Percentiles rank a stretch among this genome's conserved stretches.
Evolutionary conservation across 306 rosid species (phyloP).

Genomic region (Potentilla sterilis): DNA sequence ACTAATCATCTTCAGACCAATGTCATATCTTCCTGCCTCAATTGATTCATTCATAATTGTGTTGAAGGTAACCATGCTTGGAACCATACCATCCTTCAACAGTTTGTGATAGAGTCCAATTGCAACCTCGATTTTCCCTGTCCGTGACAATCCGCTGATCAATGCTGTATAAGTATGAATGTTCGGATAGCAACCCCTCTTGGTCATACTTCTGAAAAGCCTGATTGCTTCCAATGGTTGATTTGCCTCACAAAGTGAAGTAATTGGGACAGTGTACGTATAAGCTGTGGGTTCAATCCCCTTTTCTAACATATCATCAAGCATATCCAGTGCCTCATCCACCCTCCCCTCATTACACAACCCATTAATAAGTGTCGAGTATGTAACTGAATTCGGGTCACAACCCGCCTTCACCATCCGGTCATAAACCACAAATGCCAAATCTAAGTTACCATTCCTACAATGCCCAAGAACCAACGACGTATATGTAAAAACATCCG

Average conservation of each 20-base stretch:
- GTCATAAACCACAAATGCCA: conserved; percentile 34
- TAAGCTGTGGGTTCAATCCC: conserved; percentile 36
- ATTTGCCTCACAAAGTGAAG: conserved; percentile 36
- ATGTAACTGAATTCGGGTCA: conserved; percentile 38
- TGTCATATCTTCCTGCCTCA: conserved; percentile 32
- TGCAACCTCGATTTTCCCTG: conserved; percentile 35
- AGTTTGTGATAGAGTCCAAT: conserved; percentile 44
- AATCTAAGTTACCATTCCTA: conserved; percentile 33
- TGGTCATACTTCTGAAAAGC: conserved; percentile 36
- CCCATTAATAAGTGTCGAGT: conserved; percentile 42
- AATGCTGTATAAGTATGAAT: conserved; percentile 41
- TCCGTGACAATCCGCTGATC: conserved; percentile 34
- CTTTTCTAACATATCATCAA: conserved; percentile 36
- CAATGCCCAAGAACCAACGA: conserved; percentile 45
- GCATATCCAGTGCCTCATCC: conserved; percentile 41
- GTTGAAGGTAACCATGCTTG: conserved; percentile 36
- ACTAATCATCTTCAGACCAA: conserved; percentile 24
- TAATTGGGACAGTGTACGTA: conserved; percentile 40
- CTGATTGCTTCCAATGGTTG: conserved; percentile 32
- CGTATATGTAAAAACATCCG: conserved; percentile 42
- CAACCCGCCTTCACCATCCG: conserved; percentile 38
- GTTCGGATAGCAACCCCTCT: conserved; percentile 34
- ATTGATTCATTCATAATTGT: conserved; percentile 38
- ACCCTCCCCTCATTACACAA: conserved; percentile 38
- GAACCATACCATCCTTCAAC: conserved; percentile 37